These are phyloP conservation scores for Termitomyces sp. DNA, from an alignment of 768 basidiomycete species.

Conservation along the genomic window DNA sequence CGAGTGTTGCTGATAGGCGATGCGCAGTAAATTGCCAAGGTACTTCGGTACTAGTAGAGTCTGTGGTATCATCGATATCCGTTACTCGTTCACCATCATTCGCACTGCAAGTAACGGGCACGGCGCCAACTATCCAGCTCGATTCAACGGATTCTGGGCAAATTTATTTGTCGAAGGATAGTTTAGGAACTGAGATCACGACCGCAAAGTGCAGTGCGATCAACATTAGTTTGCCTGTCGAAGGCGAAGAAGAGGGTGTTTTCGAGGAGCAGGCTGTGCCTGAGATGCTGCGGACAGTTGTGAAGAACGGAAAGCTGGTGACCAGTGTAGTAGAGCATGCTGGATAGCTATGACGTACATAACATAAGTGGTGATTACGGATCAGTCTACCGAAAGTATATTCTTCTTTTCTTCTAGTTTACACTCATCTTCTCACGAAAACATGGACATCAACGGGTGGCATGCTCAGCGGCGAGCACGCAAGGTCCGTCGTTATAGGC, in stretches of 20 bases:
- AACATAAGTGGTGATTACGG: neutral
- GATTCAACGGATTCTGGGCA: constrained; percentile 96
- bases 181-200: constrained; percentile 78
- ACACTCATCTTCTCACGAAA: constrained; percentile 4
- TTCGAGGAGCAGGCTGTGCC: constrained; percentile 89
- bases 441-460: constrained; percentile 81
- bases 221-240: constrained; percentile 84
- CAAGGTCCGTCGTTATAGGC: constrained; percentile 35
- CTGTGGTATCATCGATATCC: constrained; percentile 87
- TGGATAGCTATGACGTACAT: constrained; percentile 35
- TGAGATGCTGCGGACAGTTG: constrained; percentile 90
- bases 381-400: constrained; percentile 5
- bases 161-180: constrained; percentile 85
- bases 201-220: constrained; percentile 93
- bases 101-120: constrained; percentile 85
- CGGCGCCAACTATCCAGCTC: constrained; percentile 87
- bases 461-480: constrained; percentile 61
- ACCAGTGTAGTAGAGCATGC: constrained; percentile 88
- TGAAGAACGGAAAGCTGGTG: constrained; percentile 79
- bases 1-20: constrained; percentile 2
- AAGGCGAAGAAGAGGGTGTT: constrained; percentile 88
- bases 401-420: neutral
- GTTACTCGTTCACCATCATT: constrained; percentile 94
- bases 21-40: constrained; percentile 80
- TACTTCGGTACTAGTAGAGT: constrained; percentile 85